Evolutionary conservation across 495 filamentous ascomycete genomes (phyloP).

Genomic region (Lepraria neglecta): DNA sequence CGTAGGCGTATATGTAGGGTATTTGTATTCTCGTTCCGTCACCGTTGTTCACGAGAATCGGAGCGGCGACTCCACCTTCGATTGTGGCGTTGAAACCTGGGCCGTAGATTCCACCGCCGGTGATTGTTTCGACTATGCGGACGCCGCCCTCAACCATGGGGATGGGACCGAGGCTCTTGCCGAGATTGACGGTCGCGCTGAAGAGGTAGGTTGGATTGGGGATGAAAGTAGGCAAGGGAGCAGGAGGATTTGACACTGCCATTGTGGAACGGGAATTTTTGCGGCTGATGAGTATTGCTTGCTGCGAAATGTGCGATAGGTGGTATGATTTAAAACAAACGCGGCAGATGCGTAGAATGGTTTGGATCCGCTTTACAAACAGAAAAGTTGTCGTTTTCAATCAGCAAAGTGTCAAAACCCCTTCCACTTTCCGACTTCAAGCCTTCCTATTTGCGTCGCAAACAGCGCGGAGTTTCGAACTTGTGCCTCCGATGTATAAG

Average conservation of each 20-base stretch:
- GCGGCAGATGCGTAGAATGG: not conserved
- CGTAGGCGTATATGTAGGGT: conserved; percentile 16
- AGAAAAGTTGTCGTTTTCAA: not conserved
- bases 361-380: not conserved
- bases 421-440: not conserved
- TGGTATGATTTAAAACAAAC: not conserved
- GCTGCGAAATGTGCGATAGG: not conserved
- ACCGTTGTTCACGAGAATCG: conserved; percentile 15
- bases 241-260: not conserved
- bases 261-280: not conserved
- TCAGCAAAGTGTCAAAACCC: not conserved
- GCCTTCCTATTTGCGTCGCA: not conserved
- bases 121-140: conserved; percentile 21
- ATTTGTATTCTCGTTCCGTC: conserved; percentile 9
- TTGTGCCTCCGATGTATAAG: not conserved
- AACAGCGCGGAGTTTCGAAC: not conserved
- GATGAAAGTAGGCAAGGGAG: not conserved
- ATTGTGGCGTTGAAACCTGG: conserved; percentile 22
- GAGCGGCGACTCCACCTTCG: conserved; percentile 19
- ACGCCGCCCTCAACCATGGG: conserved; percentile 11
- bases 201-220: conserved; percentile 17
- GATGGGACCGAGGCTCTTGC: conserved; percentile 14
- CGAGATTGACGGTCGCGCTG: conserved; percentile 20
- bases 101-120: conserved; percentile 17
- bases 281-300: not conserved